Evolutionary conservation across 1,139 yeast genomes (phyloP), one percentile per base, ranked within the genome.

Genomic region (Suhomyces wounanorum): DNA sequence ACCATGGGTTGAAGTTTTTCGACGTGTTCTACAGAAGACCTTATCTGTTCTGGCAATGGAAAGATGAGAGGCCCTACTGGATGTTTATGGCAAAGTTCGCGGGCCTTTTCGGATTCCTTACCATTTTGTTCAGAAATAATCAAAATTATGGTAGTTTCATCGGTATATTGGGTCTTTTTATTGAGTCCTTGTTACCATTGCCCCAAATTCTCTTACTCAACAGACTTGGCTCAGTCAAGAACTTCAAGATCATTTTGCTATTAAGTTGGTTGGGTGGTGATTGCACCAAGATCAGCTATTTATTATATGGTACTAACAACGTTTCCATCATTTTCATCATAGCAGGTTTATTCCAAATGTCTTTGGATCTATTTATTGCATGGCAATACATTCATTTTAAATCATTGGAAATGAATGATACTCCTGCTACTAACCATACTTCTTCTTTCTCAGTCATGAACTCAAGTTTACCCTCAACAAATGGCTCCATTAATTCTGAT

Each of bases 231-330:
- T 82, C 89, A 0, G 84, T 87, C 7, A 86, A 86, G 57, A 94
- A 94, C 55, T 90, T 91, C 70, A 86, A 91, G 60, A 73, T 85
- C 43, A 81, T 92, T 36, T 72, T 91, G 46, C 67, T 91, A 44
- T 70, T 89, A 30, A 86, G 94, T 60, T 91, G 97, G 97, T 72
- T 91, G 9, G 86, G 94, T 53, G 97, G 97, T 47, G 97, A 91
- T 68, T 72, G 86, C 43, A 81, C 90, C 38, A 91, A 91, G 64
- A 78, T 91, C 38, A 73, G 85, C 46, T 90, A 88, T 64, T 75
- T 90, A 52, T 60, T 87, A 13, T 85, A 77, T 64, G 95, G 96
- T 10, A 87, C 96, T 1, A 78, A 78, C 50, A 79, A 85, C 57
- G 82, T 89, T 25, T 85, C 94, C 9, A 61, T 74, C 7, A 79